Base-by-base conservation (phyloP, 352 stramenopile species). In the Phytophthora melonis region DNA sequence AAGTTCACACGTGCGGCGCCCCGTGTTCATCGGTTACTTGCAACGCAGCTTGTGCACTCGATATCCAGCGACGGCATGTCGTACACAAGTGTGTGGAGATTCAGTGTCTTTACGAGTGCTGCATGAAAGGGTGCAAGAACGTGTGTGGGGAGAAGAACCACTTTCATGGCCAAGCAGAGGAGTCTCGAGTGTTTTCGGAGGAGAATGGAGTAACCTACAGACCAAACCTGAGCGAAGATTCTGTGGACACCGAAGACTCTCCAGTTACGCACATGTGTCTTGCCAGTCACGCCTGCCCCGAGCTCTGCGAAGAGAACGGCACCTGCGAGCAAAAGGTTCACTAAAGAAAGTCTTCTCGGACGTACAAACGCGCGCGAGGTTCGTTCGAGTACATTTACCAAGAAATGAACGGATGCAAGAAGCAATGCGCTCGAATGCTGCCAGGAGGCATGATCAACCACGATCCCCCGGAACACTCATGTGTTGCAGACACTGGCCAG, bases 311-410 rank as follows among this genome's bases (percentile, higher is more conserved):
- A 27, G 19, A 30, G 6, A 9, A 85, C 23, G 87, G 84, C 3
- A 86, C 91, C 34, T 93, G 84, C 34, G 75, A 88, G 13, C 74
- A 90, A 27, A 83, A 92, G 9, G 80, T 92, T 64, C 72, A 87
- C 19, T 52, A 90, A 25, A 88, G 89, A 50, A 74, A 88, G 56
- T 84, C 75, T 1, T 60, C 79, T n/a, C 83, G 82, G 52, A 90
- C 66, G 27, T 92, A 89, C 58, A 58, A 58, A 4, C 84, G 83
- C 8, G 70, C 57, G 14, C 79, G 81, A 5, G 77, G 80, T 1
- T 77, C 75, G 1, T 92, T 93, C 39, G 68, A 86, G 43, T 92
- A 91, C 62, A 81, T 81, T 18, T 83, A 78, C 14, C 78, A 93
- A 50, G 87, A 92, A 49, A 54, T 54, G n/a, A 54, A 54, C 19